Evolutionary conservation across 768 basidiomycete species (phyloP), one percentile per base, ranked within the genome.

Genomic region (Russula ochroleuca): DNA sequence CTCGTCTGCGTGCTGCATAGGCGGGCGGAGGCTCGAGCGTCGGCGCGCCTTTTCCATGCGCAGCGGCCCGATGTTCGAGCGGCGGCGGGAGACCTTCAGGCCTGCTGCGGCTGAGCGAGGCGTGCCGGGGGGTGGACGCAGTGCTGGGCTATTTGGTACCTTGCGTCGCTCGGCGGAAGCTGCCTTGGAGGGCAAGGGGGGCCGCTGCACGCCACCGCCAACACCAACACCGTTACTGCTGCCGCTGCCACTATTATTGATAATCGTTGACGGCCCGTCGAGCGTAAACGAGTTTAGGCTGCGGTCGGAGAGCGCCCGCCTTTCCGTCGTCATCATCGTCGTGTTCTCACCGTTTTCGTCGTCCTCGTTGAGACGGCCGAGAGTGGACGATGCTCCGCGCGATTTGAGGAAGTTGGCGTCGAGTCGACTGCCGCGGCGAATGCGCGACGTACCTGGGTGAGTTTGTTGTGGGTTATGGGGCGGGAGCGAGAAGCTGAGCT

Each of bases 21-120:
- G n/a, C 25, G 87, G 87, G 65, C 93, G 89, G 78, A 91, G 74
- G 70, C 92, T 94, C 43, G 91, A 92, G 62, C 91, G 81, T 63
- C 92, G 78, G 63, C 90, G 78, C 15, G 76, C 75, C 73, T 88
- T 90, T 73, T 93, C 92, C 64, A 76, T 80, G 40, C 92, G 84
- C 72, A 85, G 70, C n/a, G 87, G 82, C 5, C 91, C 92, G 61
- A 91, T 82, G 68, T 86, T 87, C 25, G 92, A 93, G 43, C 87
- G 81, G 64, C 88, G 78, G 49, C 86, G 78, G 1, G 73, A 68
- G 35, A 76, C 75, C 69, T 80, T 83, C 11, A 64, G 5, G 19
- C 37, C 47, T 1, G 52, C 53, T 3, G 62, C 54, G 8, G 64
- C 48, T 6, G 64, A 57, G 37, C 64, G 64, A 3, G 64, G 64